These are phyloP conservation scores for Calonectria hawksworthii DNA, from an alignment of 2,329 filamentous ascomycete species.

Conservation along the genomic window DNA sequence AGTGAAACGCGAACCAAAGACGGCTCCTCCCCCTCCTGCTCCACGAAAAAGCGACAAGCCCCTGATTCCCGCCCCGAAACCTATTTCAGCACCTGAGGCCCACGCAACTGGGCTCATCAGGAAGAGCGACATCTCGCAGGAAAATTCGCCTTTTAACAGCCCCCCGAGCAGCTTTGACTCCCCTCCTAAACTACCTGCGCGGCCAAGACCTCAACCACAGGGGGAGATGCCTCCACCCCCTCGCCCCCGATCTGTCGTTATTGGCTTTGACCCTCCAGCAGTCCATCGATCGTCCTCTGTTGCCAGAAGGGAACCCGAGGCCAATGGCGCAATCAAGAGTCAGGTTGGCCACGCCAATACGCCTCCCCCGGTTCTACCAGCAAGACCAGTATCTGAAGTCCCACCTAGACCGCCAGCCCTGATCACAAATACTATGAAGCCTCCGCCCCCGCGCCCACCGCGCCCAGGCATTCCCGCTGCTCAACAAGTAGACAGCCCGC, in stretches of 20 bases:
- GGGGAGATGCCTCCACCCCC: constrained; percentile 35
- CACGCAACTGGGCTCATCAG: constrained; percentile 25
- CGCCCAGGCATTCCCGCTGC: constrained; percentile 51
- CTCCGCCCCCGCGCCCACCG: constrained; percentile 63
- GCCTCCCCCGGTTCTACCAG: constrained; percentile 62
- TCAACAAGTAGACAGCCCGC: constrained; percentile 32
- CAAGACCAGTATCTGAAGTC: constrained; percentile 57
- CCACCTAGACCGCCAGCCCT: constrained; percentile 33
- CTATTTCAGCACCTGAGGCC: constrained; percentile 28
- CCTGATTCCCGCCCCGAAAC: constrained; percentile 49
- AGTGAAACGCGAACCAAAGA: constrained; percentile 60
- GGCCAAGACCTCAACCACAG: constrained; percentile 61
- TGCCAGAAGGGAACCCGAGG: constrained; percentile 60
- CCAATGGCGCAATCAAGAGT: constrained; percentile 55
- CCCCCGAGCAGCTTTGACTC: constrained; percentile 80
- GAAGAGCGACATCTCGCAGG: constrained; percentile 48
- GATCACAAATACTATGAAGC: constrained; percentile 37
- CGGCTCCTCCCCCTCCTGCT: constrained; percentile 76
- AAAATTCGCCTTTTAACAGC: constrained; percentile 86
- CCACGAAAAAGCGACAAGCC: constrained; percentile 81
- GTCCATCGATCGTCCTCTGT: constrained; percentile 63
- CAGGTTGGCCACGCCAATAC: constrained; percentile 58
- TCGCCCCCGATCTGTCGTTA: constrained; percentile 39
- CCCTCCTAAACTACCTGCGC: constrained; percentile 63
- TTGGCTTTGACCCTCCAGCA: constrained; percentile 65